These are phyloP conservation scores for Exophiala calicioides DNA, from an alignment of 2,329 filamentous ascomycete species.

Conservation along the genomic window DNA sequence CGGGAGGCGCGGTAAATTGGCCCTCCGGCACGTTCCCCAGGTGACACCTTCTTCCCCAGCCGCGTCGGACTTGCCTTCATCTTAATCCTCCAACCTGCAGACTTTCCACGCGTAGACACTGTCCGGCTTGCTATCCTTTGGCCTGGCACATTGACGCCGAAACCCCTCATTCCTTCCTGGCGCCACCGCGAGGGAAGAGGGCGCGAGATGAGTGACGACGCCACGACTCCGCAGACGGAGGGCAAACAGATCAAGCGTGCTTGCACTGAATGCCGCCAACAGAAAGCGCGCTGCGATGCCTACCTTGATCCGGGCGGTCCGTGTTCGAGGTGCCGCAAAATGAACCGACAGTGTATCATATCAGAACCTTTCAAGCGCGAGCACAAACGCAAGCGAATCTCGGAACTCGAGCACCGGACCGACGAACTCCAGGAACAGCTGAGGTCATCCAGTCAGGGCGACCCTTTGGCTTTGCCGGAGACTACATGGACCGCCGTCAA, in stretches of 20 bases:
- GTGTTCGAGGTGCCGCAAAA: slow-evolving; percentile 42
- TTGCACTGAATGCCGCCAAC: slow-evolving; percentile 47
- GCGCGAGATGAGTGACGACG: slow-evolving; percentile 18
- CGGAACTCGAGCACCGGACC: slow-evolving; percentile 42
- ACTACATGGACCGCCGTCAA: slow-evolving; percentile 30
- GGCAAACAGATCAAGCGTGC: slow-evolving; percentile 40
- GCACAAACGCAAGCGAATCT: slow-evolving; percentile 43
- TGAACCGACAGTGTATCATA: slow-evolving; percentile 40
- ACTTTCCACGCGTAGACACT: too few species aligned
- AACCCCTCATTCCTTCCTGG: neutral
- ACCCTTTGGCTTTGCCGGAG: slow-evolving; percentile 32
- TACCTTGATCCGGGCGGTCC: slow-evolving; percentile 38
- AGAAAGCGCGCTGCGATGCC: slow-evolving; percentile 44
- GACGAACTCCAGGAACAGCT: slow-evolving; percentile 41
- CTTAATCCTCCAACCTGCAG: neutral
- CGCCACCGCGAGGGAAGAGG: neutral
- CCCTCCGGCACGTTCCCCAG: neutral
- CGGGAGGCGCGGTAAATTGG: neutral
- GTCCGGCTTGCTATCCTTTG: too few species aligned
- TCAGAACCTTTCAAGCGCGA: slow-evolving; percentile 47
- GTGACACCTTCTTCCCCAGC: neutral
- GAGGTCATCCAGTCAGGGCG: slow-evolving; percentile 31
- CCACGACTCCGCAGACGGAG: slow-evolving; percentile 16
- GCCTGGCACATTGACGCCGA: neutral
- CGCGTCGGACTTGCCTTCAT: neutral